Conservation (phyloP, 2,329 filamentous ascomycete species). For the Epichloe aotearoae region DNA sequence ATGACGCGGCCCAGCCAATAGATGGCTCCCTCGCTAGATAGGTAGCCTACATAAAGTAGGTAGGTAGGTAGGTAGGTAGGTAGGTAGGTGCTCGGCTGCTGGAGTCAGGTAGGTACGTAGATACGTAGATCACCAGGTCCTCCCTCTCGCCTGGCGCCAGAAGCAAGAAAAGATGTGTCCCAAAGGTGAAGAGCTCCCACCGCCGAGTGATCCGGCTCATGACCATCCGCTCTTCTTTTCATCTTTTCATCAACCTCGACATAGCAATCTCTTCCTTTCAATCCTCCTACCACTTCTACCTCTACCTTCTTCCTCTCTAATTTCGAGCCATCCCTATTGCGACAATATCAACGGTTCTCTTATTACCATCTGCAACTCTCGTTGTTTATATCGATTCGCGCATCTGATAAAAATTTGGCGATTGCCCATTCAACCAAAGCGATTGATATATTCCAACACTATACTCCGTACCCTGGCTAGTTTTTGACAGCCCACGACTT, state of each 20-base stretch:
- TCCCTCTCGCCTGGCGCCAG: not conserved
- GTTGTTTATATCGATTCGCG: not conserved
- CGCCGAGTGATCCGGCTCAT: constrained; percentile 2
- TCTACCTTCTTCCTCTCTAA: not conserved
- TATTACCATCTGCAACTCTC: not conserved
- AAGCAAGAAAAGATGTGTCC: not conserved
- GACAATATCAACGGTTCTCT: not conserved
- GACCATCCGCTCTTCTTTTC: not conserved
- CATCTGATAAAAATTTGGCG: not conserved
- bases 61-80: too few species aligned
- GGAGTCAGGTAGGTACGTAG: not conserved
- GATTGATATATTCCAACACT: not conserved
- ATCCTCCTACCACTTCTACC: not conserved
- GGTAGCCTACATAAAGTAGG: too few species aligned
- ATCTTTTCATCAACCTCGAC: not conserved
- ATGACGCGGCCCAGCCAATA: constrained; percentile 9
- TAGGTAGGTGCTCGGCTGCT: too few species aligned
- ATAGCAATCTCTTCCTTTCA: not conserved
- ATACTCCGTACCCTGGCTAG: too few species aligned
- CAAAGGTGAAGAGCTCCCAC: constrained; percentile 1
- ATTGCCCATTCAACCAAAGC: not conserved
- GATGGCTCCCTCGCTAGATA: not conserved
- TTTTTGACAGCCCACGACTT: not conserved
- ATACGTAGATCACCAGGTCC: not conserved
- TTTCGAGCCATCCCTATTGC: not conserved